Base-by-base conservation (phyloP, 2,329 filamentous ascomycete genomes). In the Colletotrichum trifolii region DNA sequence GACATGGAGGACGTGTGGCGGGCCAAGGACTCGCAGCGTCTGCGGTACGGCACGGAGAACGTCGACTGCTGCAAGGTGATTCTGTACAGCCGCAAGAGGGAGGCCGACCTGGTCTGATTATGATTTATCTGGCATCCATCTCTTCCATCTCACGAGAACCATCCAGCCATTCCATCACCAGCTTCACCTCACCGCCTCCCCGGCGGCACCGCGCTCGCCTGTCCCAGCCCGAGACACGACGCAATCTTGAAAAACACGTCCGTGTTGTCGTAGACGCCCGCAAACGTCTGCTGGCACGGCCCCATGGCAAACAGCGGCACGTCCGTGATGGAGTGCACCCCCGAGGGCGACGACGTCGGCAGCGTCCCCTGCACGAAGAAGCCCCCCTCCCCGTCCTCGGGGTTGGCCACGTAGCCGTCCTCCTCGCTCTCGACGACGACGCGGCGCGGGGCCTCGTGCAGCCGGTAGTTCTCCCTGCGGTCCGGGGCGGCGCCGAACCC, bases 291-390 rank as follows among this genome's bases (percentile, higher is more conserved):
- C 75, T 93, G 89, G 79, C 92, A 95, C 4, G 92, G 92, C 0
- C 92, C 92, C 81, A 86, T 85, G 1, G 91, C 90, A 71, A 91
- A 95, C 11, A 96, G 89, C 1, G 91, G 88, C 39, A 94, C 91
- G 70, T 94, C 91, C 1, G 91, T 94, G 67, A 94, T 80, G n/a
- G 88, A 91, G 79, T 94, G 91, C 13, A 93, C 91, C 53, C 91
- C 93, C 77, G 90, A 85, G 43, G 82, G 75, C 69, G 90, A 85
- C 57, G 76, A 78, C 1, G 87, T 83, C 0, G 89, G 85, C 17
- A 96, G 77, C 0, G 91, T 94, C 48, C 93, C 92, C 72, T 95
- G 94, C 67, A 93, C 80, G 52, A 93, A 72, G 76, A 93, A 89
- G 2, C 92, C 93, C 47, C 82, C 83, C 33, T 84, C 76, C 1